These are phyloP conservation scores for Xylariaceae sp. DNA, from an alignment of 2,329 filamentous ascomycete genomes.

Conservation along the genomic window DNA sequence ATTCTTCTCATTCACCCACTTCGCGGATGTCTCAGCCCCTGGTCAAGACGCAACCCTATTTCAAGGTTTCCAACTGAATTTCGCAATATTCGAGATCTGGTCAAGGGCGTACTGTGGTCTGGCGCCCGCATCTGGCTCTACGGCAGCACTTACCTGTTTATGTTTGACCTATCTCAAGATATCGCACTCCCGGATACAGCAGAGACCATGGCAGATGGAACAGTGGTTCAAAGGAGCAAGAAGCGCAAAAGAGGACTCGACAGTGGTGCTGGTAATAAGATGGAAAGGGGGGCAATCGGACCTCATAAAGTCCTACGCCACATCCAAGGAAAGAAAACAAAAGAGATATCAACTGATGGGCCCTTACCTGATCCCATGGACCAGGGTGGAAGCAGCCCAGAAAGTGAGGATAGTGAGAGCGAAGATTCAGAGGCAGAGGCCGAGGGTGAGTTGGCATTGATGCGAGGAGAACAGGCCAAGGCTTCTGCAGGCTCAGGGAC, in stretches of 20 bases:
- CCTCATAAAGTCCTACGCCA: slow-evolving; percentile 25
- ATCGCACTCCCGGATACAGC: slow-evolving; percentile 40
- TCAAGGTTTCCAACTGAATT: slow-evolving; percentile 70
- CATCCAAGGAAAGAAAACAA: slow-evolving; percentile 10
- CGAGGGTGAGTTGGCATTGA: slow-evolving; percentile 26
- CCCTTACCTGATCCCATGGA: slow-evolving; percentile 24
- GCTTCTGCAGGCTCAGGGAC: slow-evolving; percentile 16
- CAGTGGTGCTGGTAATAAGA: slow-evolving; percentile 50
- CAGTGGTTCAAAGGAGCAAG: slow-evolving; percentile 28
- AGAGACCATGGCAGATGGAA: slow-evolving; percentile 22
- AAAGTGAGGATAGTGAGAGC: slow-evolving; percentile 25
- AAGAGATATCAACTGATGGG: slow-evolving; percentile 24
- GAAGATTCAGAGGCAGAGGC: slow-evolving; percentile 31
- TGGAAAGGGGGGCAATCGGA: slow-evolving; percentile 36
- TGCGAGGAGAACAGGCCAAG: slow-evolving; percentile 24
- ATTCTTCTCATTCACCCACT: slow-evolving; percentile 76
- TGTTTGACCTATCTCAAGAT: slow-evolving; percentile 80
- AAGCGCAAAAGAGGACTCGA: slow-evolving; percentile 53
- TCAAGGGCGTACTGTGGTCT: slow-evolving; percentile 84
- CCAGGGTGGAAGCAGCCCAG: slow-evolving; percentile 24
- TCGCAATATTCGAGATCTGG: slow-evolving; percentile 68
- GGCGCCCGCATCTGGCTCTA: slow-evolving; percentile 78
- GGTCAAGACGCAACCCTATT: slow-evolving; percentile 81
- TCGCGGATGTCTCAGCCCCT: slow-evolving; percentile 73
- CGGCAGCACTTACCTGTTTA: slow-evolving; percentile 80